Evolutionary conservation across 148 eudicot species (phyloP), one percentile per base, ranked within the genome.

Genomic region (Camellia lanceoleosa): DNA sequence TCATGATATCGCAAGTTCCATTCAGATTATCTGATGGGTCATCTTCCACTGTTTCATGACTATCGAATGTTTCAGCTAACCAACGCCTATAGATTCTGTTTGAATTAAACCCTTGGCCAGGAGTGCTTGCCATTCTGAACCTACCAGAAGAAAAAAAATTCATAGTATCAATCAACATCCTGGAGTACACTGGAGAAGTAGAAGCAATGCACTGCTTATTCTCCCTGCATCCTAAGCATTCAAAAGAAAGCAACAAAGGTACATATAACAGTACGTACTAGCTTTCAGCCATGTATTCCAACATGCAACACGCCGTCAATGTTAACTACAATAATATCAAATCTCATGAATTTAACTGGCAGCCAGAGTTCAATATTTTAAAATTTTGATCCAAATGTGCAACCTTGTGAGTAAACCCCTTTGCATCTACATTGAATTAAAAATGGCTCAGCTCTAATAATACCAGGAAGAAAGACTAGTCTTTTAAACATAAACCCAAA

Each of bases 21-120:
- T 62, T 76, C 8, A 63, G 70, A 63, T 47, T 47, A 76, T 63
- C 79, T 63, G 55, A 47, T 77, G 49, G 79, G 38, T 49, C 61
- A 30, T 77, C 79, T 77, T 49, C 72, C 52, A 61, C 72, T 77
- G 71, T 65, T 77, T 77, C 79, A 65, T 77, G 71, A 64, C 79
- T 30, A 77, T 77, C 72, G 66, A 77, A 77, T 20, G 79, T 65
- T 77, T 77, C 79, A 77, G 60, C 72, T 41, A 77, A 54, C 79
- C 71, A 77, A 77, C 49, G 18, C 79, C 79, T 77, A 38, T 65
- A 77, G 60, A 51, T 65, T 66, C 7, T 66, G 71, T 49, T 77
- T 43, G 79, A 49, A 64, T 77, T 30, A 66, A 64, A 64, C 69
- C 58, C 79, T 23, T 64, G 71, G 23, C 71, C 49, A 4, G 79